Percentiles rank a stretch among this genome's conserved stretches.
Evolutionary conservation across 495 filamentous ascomycete species (phyloP).

Genomic region (Pseudevernia furfuracea): DNA sequence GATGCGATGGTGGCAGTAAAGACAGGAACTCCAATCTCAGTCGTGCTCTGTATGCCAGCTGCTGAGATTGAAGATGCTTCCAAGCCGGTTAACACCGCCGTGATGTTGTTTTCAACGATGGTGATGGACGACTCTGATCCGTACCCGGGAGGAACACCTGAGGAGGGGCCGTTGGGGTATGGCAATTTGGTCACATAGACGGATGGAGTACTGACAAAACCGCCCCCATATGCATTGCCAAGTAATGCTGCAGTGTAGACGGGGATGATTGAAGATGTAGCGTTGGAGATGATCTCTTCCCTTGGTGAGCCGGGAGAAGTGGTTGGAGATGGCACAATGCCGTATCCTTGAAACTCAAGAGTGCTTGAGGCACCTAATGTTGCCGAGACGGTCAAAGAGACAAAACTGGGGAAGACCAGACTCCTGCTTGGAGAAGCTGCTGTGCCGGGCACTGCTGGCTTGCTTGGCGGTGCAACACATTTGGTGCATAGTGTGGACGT

Average conservation of each 20-base stretch:
- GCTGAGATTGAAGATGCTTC: background rate
- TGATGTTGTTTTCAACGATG: background rate
- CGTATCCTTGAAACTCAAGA: conserved; percentile 16
- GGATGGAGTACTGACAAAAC: conserved; percentile 25
- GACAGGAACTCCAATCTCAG: background rate
- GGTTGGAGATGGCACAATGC: conserved; percentile 19
- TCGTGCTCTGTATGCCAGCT: background rate
- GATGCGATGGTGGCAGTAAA: background rate
- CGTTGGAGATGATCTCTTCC: conserved; percentile 11
- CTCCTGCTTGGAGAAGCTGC: background rate
- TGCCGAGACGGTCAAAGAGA: conserved; percentile 8
- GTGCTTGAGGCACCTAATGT: background rate
- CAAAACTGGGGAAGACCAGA: conserved; percentile 4
- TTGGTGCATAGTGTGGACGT: conserved; percentile 24
- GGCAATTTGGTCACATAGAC: conserved; percentile 21
- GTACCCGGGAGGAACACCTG: conserved; percentile 26
- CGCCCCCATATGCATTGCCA: conserved; percentile 28
- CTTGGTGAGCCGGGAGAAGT: conserved; percentile 3
- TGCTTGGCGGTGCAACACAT: conserved; percentile 24
- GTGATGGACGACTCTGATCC: conserved; percentile 14
- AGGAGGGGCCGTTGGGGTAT: conserved; percentile 13
- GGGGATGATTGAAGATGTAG: conserved; percentile 22
- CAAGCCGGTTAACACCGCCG: background rate
- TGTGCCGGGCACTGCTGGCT: conserved; percentile 5
- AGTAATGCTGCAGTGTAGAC: conserved; percentile 25